Evolutionary conservation across 805 yeast species (phyloP).

Genomic region (Sugiyamaella floridensis): DNA sequence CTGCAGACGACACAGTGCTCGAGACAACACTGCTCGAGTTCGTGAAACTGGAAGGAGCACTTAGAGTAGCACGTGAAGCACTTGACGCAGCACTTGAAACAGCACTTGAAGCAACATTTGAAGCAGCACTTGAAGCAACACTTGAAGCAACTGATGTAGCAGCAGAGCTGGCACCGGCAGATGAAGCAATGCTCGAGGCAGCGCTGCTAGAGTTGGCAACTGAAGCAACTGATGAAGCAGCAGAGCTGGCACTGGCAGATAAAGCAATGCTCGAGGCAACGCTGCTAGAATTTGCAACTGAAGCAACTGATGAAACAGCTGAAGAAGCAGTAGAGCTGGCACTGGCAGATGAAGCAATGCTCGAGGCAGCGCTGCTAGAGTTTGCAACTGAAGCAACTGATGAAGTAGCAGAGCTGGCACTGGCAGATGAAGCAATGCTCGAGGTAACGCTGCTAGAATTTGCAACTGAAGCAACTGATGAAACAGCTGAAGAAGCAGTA

Average conservation of each 20-base stretch:
- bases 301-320: background rate
- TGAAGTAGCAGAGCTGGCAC: background rate
- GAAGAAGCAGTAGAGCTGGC: background rate
- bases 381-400: background rate
- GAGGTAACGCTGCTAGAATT: background rate
- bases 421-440: background rate
- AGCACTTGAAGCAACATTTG: background rate
- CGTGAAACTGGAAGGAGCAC: background rate
- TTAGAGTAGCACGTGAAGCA: background rate
- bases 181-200: background rate
- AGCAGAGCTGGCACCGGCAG: background rate
- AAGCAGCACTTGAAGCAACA: background rate
- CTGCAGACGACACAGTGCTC: background rate
- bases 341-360: background rate
- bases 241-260: background rate
- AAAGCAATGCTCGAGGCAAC: background rate
- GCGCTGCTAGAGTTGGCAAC: background rate
- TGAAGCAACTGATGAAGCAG: background rate
- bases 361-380: background rate
- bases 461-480: background rate
- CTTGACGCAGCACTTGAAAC: background rate
- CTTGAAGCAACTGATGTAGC: too few species aligned
- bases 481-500: background rate
- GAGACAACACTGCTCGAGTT: background rate
- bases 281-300: background rate